Evolutionary conservation across 2,329 filamentous ascomycete species (phyloP).

Genomic region (Fusarium sp.): DNA sequence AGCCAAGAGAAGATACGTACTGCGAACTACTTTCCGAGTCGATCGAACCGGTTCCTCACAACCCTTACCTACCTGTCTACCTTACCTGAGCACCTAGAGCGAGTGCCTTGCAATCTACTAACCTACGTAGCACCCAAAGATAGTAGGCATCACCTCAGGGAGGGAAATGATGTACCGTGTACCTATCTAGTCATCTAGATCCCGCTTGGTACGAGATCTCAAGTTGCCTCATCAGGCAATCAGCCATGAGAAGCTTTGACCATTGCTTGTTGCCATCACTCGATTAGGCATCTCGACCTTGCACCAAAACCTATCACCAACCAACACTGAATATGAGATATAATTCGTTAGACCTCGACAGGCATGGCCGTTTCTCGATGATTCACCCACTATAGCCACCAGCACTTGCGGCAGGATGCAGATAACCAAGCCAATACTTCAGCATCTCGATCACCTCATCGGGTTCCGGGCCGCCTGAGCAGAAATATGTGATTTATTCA

Average conservation of each 20-base stretch:
- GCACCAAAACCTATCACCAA: background rate
- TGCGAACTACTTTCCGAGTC: constrained; percentile 3
- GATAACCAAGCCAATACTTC: background rate
- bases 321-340: background rate
- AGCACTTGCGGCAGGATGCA: background rate
- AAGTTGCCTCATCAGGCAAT: constrained; percentile 35
- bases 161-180: background rate
- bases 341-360: background rate
- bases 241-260: constrained; percentile 18
- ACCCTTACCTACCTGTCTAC: background rate
- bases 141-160: background rate
- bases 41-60: background rate
- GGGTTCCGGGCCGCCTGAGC: background rate
- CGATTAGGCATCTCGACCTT: constrained; percentile 5
- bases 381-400: background rate
- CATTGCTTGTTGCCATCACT: constrained; percentile 23
- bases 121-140: background rate
- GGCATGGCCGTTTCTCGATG: background rate
- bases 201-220: constrained; percentile 32
- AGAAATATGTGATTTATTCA: background rate
- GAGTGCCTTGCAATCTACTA: no score
- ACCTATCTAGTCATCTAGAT: constrained; percentile 24
- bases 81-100: background rate
- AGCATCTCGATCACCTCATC: background rate
- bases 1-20: background rate